Evolutionary conservation across 495 filamentous ascomycete species (phyloP), one percentile per base, ranked within the genome.

Genomic region (Penicillium paradoxum): DNA sequence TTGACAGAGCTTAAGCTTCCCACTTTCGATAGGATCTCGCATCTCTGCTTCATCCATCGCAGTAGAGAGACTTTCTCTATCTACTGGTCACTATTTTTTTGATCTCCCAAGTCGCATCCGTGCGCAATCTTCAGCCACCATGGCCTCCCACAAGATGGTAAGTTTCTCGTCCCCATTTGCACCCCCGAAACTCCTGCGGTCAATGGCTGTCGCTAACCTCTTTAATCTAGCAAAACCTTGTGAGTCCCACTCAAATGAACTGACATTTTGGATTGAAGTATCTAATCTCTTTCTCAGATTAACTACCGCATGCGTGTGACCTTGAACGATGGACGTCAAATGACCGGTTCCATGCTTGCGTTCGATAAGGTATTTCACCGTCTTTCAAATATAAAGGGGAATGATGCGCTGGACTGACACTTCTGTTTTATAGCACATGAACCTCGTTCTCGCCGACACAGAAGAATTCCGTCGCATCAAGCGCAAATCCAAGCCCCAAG

Each of bases 251-350:
- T 33, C 17, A 22, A 18, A 3, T 21, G 17, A 37, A 13, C 38
- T 15, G 10, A 17, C 22, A 13, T 9, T n/a, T 9, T 36, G 43
- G 17, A 32, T 45, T 37, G 6, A 19, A 30, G 51, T 36, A 13
- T 49, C 69, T 77, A 68, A 76, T 56, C 10, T 48, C 8, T 45
- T 5, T 48, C 30, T 32, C 70, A 98, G 93, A 95, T 99, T 83
- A 96, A 97, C 73, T 97, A 95, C 77, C 88, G 92, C 67, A 97
- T 99, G 95, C 83, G 90, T 68, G 87, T 96, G 57, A 97, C 95
- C 36, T 78, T 99, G 65, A 90, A 87, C 64, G 93, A 99, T 78
- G 88, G 90, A 60, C 86, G 93, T 58, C 92, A 97, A 72, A 92
- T 99, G 83, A 89, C 87, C 11, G 95, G 95, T 46, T 91, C 96